Percentiles rank a stretch among this genome's conserved stretches.
Conservation (phyloP, 345 rosid species). For the Aegle marmelos region DNA sequence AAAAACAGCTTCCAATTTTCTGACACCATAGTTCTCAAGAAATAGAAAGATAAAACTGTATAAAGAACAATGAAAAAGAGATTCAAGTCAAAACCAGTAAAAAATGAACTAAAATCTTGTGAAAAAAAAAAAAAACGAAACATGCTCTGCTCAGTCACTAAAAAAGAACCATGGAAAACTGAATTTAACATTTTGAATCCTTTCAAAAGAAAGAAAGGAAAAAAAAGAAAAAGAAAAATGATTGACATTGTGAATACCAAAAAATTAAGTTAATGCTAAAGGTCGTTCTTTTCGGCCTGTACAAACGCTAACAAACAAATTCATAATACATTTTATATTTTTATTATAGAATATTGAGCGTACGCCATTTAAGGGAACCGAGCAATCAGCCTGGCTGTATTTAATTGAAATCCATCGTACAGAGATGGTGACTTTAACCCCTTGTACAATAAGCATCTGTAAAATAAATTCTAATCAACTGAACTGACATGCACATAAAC, state of each 20-base stretch:
- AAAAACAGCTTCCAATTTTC: slow-evolving; percentile 89
- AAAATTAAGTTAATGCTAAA: not conserved
- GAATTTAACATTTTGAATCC: not conserved
- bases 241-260: not conserved
- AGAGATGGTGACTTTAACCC: not conserved
- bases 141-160: not conserved
- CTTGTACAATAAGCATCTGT: not conserved
- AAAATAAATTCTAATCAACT: not conserved
- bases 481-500: not conserved
- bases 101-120: not conserved
- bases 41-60: slow-evolving; percentile 83
- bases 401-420: not conserved
- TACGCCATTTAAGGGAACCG: not conserved
- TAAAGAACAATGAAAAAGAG: slow-evolving; percentile 14
- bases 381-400: not conserved
- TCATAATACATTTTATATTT: not conserved
- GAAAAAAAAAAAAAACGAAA: not conserved
- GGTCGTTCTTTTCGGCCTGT: not conserved
- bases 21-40: slow-evolving; percentile 92
- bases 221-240: too few species aligned
- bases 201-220: too few species aligned
- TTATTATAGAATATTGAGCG: not conserved
- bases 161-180: not conserved
- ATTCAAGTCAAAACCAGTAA: not conserved
- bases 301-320: not conserved